These are phyloP conservation scores for Spiraea crenata DNA, from an alignment of 331 rosid species.

Conservation along the genomic window DNA sequence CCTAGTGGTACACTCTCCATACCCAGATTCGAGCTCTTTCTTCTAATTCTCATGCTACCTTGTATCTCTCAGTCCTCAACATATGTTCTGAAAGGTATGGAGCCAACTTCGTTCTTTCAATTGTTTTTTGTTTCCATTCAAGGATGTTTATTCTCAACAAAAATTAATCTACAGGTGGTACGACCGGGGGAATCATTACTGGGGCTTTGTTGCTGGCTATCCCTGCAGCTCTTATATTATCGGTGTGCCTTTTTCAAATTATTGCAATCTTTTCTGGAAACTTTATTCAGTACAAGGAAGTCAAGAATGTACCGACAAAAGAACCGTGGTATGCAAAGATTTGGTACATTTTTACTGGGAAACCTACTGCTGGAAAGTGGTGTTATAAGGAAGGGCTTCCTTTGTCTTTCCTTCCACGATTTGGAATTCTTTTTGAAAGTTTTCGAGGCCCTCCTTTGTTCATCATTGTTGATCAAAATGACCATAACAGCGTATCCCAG, in stretches of 20 bases:
- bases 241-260: constrained; percentile 43
- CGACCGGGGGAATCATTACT: constrained; percentile 48
- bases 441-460: constrained; percentile 45
- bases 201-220: constrained; percentile 57
- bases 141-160: constrained; percentile 12
- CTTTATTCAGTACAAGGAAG: constrained; percentile 49
- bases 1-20: constrained; percentile 49
- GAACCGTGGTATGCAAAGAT: constrained; percentile 44
- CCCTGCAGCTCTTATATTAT: constrained; percentile 57
- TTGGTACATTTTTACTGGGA: constrained; percentile 41
- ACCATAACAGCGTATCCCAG: constrained; percentile 36
- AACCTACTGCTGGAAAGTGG: constrained; percentile 54
- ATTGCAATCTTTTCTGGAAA: constrained; percentile 46
- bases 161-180: constrained; percentile 53
- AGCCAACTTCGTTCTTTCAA: not conserved
- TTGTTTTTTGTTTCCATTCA: not conserved
- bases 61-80: constrained; percentile 64
- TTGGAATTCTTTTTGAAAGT: constrained; percentile 55
- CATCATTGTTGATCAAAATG: constrained; percentile 40
- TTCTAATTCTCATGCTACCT: constrained; percentile 63
- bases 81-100: constrained; percentile 48
- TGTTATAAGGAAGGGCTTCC: constrained; percentile 44
- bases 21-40: constrained; percentile 64
- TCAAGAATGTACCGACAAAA: constrained; percentile 27
- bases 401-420: constrained; percentile 44